A percentile compares a stretch with the other conserved stretches of the same genome.
These are phyloP conservation scores for Suillus americanus DNA, from an alignment of 768 basidiomycete species.

Conservation along the genomic window DNA sequence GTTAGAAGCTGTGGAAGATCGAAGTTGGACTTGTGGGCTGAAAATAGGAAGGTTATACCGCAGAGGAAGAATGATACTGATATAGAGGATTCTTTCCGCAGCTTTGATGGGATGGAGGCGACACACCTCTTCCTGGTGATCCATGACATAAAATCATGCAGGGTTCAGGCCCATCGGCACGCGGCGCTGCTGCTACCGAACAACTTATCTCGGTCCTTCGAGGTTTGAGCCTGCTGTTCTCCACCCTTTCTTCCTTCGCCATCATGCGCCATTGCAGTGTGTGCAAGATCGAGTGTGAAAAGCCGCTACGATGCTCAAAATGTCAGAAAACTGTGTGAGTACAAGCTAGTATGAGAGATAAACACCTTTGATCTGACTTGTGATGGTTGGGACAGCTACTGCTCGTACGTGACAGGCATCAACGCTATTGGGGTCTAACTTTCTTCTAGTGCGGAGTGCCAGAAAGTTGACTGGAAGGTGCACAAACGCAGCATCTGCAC, in stretches of 20 bases:
- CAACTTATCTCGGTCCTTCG: background rate
- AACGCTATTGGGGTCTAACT: background rate
- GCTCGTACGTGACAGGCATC: background rate
- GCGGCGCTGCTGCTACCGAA: background rate
- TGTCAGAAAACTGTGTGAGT: slow-evolving; percentile 21
- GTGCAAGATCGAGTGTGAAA: slow-evolving; percentile 18
- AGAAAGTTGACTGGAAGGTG: slow-evolving; percentile 22
- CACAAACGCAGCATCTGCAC: slow-evolving; percentile 22
- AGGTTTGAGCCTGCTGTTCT: background rate
- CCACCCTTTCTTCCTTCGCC: background rate
- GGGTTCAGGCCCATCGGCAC: background rate
- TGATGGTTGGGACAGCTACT: background rate
- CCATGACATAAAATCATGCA: background rate
- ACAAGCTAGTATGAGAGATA: background rate
- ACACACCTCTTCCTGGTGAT: background rate
- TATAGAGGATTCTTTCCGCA: background rate
- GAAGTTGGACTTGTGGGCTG: too few relatives aligned
- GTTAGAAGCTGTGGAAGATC: too few relatives aligned
- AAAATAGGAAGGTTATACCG: too few relatives aligned
- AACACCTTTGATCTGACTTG: background rate
- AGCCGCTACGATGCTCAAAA: slow-evolving; percentile 17
- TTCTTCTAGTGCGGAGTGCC: slow-evolving; percentile 13
- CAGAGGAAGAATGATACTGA: too few relatives aligned
- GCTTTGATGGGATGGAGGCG: background rate
- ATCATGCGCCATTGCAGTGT: slow-evolving; percentile 4